Base-by-base conservation (phyloP, 2,329 filamentous ascomycete species). In the Neonectria sp. region DNA sequence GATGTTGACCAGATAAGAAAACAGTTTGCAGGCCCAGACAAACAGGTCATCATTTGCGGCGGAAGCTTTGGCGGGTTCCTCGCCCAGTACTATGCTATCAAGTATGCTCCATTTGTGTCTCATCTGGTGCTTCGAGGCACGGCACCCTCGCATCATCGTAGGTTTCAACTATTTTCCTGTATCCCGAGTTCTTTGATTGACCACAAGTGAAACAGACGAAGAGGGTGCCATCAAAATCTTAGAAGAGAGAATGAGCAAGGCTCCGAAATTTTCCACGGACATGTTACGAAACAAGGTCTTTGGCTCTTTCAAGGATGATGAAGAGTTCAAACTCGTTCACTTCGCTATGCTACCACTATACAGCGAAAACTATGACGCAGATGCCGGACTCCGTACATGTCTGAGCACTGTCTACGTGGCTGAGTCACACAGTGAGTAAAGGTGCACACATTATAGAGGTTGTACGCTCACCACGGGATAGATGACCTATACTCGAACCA, bases 271-370 rank as follows among this genome's bases (percentile, higher is more conserved):
- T 45, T 70, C 70, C 12, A 56, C 45, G 1, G 63, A 71, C 11
- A 71, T 71, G 66, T 53, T 71, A 1, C 46, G 59, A 3, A 58
- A 67, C n/a, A 71, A 70, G 21, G 70, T 71, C 4, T 71, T 71
- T 57, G 70, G 70, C 2, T 63, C 65, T 3, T 71, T 65, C 37
- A 46, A 64, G 9, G 52, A 60, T 29, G 68, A 71, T 13, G 35
- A 60, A 12, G 70, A 71, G 21, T 71, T 71, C 9, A 29, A 43
- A 29, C 43, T 71, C 15, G 68, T 71, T 2, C 70, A 71, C 17
- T 71, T 71, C 24, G 68, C 70, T 55, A 71, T 71, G 70, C 51
- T 71, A 52, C 70, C 70, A 7, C 63, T 71, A 4, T 71, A 71
- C 8, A 53, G 70, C 4, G 68, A 71, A 13, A 60, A 65, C 9